Conservation (phyloP, 768 basidiomycete genomes). For the Tricholoma furcatifolium region DNA sequence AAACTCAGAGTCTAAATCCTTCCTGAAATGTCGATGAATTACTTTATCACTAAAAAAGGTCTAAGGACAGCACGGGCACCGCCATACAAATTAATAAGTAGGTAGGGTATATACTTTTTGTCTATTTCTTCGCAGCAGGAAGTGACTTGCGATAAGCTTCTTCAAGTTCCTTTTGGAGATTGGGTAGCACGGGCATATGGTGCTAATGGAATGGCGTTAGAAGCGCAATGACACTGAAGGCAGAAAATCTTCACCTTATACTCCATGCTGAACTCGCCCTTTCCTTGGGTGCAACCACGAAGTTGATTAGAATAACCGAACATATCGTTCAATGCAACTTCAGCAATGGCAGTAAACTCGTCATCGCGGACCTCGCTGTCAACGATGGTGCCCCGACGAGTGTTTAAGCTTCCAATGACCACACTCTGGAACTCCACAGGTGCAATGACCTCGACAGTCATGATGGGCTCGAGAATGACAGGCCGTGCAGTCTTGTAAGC, state of each 20-base stretch:
- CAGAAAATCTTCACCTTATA: constrained; percentile 55
- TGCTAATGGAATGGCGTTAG: constrained; percentile 36
- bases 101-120: constrained; percentile 10
- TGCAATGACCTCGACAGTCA: constrained; percentile 96
- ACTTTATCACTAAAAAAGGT: too few relatives aligned
- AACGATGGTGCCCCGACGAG: constrained; percentile 88
- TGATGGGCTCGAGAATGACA: constrained; percentile 94
- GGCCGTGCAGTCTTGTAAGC: constrained; percentile 74
- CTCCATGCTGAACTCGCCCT: constrained; percentile 86
- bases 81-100: background rate
- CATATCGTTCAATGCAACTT: constrained; percentile 97
- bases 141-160: constrained; percentile 83
- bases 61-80: background rate
- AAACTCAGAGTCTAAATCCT: too few relatives aligned
- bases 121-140: constrained; percentile 68
- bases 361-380: constrained; percentile 97
- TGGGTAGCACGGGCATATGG: constrained; percentile 82
- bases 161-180: constrained; percentile 85
- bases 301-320: constrained; percentile 95
- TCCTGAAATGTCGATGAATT: too few relatives aligned
- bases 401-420: constrained; percentile 94
- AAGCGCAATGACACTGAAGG: constrained; percentile 6
- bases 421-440: constrained; percentile 93
- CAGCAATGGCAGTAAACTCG: constrained; percentile 89
- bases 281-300: constrained; percentile 94